A percentile compares a stretch with the other conserved stretches of the same genome.
Evolutionary conservation across 495 filamentous ascomycete species (phyloP).

Genomic region (Aspergillus heteromorphus): DNA sequence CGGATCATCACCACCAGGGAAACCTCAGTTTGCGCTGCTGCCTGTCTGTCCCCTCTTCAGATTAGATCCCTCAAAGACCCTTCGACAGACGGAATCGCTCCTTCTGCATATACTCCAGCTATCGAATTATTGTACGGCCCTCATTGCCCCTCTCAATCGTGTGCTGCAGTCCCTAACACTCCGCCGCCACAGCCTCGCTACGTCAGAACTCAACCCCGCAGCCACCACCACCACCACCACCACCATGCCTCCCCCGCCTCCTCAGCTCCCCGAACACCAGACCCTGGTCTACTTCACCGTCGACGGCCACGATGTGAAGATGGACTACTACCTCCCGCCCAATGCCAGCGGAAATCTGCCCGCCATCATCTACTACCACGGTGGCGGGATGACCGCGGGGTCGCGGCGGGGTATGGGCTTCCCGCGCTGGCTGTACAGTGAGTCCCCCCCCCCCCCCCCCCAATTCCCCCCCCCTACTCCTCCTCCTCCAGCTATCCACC

Average conservation of each 20-base stretch:
- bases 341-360: slow-evolving; percentile 14
- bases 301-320: slow-evolving; percentile 26
- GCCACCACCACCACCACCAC: not conserved
- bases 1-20: not conserved
- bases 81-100: not conserved
- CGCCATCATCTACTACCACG: slow-evolving; percentile 34
- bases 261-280: slow-evolving; percentile 1
- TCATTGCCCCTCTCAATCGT: not conserved
- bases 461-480: not conserved
- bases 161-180: not conserved
- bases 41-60: not conserved
- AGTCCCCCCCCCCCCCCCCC: not conserved
- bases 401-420: slow-evolving; percentile 18
- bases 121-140: not conserved
- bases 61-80: not conserved
- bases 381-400: slow-evolving; percentile 32
- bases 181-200: not conserved
- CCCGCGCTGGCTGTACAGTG: slow-evolving; percentile 18
- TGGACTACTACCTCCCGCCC: slow-evolving; percentile 26
- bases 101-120: not conserved
- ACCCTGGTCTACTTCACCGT: slow-evolving; percentile 24
- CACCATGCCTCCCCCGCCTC: not conserved
- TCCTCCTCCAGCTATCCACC: not conserved
- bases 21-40: not conserved
- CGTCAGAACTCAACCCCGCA: not conserved